Evolutionary conservation across 495 filamentous ascomycete genomes (phyloP), one percentile per base, ranked within the genome.

Genomic region (Delitschia confertaspora): DNA sequence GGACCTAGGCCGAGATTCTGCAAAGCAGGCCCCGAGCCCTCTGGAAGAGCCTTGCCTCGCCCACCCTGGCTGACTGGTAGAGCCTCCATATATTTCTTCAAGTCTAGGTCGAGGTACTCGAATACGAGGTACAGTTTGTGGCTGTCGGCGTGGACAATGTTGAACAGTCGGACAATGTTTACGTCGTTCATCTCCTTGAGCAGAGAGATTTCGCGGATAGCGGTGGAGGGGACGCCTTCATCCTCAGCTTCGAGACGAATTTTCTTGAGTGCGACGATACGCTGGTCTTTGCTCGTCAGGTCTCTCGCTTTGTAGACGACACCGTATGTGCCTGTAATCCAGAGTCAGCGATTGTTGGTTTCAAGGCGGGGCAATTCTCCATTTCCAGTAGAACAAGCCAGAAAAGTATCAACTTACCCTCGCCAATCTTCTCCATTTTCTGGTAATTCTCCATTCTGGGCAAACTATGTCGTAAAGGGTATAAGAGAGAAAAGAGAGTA

Each of bases 51-150:
- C 68, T 88, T 93, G 45, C 87, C 88, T 32, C 88, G 75, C 19
- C 88, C 88, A 51, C 88, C 88, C 58, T 95, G 84, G 53, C 77
- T 83, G 33, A 91, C 76, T 5, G 91, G 91, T 33, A 99, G 76
- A 29, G 88, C 80, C 66, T 99, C 91, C 91, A 99, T 99, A 66
- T 95, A 96, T 61, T 89, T 91, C 73, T 99, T 99, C n/a, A 99
- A 69, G 58, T 99, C 91, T 55, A 88, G 80, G 64, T 99, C 91
- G 80, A 99, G 93, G 63, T 81, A 95, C 64, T 99, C 91, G 53
- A 95, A 94, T 10, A 99, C 91, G 26, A 99, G 82, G 87, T 96
- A 96, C 31, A 99, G 76, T 62, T 99, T 99, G 69, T 96, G 63
- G 24, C 64, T 95, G 65, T 99, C 91, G 42, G 91, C 96, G 61